Base-by-base conservation (phyloP, 2,329 filamentous ascomycete species). In the Calcarisporium arbuscula region DNA sequence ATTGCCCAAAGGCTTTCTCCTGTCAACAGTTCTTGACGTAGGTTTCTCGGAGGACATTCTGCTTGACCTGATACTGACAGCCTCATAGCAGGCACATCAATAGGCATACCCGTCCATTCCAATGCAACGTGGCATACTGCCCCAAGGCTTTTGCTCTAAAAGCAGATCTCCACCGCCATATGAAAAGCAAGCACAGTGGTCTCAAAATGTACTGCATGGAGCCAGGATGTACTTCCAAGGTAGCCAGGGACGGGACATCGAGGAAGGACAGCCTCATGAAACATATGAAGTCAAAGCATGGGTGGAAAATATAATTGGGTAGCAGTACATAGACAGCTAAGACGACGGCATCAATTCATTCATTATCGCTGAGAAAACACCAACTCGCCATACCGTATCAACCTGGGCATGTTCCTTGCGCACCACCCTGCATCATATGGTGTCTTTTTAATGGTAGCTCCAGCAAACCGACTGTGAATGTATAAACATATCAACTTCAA, bases 151-250 rank as follows among this genome's bases (percentile, higher is more conserved):
- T 44, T 26, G 19, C 23, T 28, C 18, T 34, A 15, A 28, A 28
- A 4, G 43, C 36, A 28, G 42, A 40, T 12, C 32, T 37, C 8
- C 6, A 30, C n/a, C 31, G 31, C 7, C 42, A 44, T 21, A 23
- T 10, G 15, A 39, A 37, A 3, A 27, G 3, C 0, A 17, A 17
- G 1, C 29, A 22, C 4, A 11, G 15, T 8, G 11, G 11, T 6
- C n/a, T 3, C 8, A 15, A 12, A 12, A 37, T 29, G 17, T 42
- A 41, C 15, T 43, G 38, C 32, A 15, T 15, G 3, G 18, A 17
- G 15, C 12, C 27, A 17, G 29, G 30, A 6, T 44, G 40, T 30
- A 38, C 38, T 6, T 27, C 28, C 6, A 33, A 37, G 29, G 17
- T 33, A 18, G 35, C 35, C 19, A n/a, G 30, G 22, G 35, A 37